Evolutionary conservation across 495 filamentous ascomycete species (phyloP), one percentile per base, ranked within the genome.

Genomic region (Penicillium mononematosum): DNA sequence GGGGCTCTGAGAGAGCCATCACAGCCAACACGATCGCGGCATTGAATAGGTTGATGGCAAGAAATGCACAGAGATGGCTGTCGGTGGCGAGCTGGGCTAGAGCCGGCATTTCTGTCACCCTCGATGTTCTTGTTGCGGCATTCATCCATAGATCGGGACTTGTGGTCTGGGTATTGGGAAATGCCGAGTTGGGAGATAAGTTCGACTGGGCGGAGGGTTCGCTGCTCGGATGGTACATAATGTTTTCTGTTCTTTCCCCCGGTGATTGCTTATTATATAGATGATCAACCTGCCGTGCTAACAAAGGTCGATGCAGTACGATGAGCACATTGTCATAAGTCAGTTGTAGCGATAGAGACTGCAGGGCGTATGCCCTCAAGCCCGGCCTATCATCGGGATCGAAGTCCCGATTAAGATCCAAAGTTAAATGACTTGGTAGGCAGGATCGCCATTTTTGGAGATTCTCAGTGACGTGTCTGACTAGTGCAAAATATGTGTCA

Each of bases 291-390:
- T 66, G 64, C 31, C 62, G 31, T 7, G 64, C 65, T 10, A 74
- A 39, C 8, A 74, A 53, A 41, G 71, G 71, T 12, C 71, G 60
- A 48, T 74, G 63, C 9, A 74, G 41, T 3, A 74, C 63, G 38
- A 74, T 72, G 17, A 72, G 53, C 12, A 74, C 48, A 45, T 71
- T 71, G 50, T 74, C 71, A 34, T 66, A 74, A 1, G 70, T 71
- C 7, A 74, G 34, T 38, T 74, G 67, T 12, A 74, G 39, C 4
- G 70, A 59, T 16, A 74, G 34, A 10, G 70, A 63, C 50, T 70
- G 68, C 16, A 72, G 48, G 7, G 61, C 56, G 51, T 71, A 54
- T 17, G 65, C 65, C 54, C 58, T 71, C 9, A 52, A 56, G 17
- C 52, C 53, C 5, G 49, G 42, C n/a, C 29, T 45, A 9, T 50